These are phyloP conservation scores for Penicillium sp. DNA, from an alignment of 2,329 filamentous ascomycete genomes.

Conservation along the genomic window DNA sequence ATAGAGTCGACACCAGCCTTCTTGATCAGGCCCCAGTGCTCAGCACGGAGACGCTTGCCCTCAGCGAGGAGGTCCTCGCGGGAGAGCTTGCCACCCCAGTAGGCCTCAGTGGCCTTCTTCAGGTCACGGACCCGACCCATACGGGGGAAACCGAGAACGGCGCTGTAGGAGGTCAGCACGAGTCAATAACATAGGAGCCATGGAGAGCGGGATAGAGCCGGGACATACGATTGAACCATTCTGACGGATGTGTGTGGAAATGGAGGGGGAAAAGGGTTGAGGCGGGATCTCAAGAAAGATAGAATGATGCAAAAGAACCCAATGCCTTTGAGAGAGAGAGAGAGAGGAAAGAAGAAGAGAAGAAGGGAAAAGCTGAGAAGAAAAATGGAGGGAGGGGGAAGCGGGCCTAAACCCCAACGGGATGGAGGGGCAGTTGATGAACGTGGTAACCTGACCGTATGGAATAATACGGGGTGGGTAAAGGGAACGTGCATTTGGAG, in stretches of 20 bases:
- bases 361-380: conserved; percentile 22
- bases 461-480: not conserved
- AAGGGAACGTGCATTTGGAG: not conserved
- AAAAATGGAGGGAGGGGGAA: conserved; percentile 29
- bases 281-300: conserved; percentile 16
- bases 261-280: conserved; percentile 8
- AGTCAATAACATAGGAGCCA: not conserved
- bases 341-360: conserved; percentile 16
- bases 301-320: conserved; percentile 24
- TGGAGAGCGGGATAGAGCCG: not conserved
- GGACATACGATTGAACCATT: conserved; percentile 63
- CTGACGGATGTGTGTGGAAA: conserved; percentile 39
- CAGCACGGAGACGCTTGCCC: conserved; percentile 94
- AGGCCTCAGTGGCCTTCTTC: conserved; percentile 99
- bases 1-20: conserved; percentile 96
- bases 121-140: conserved; percentile 98
- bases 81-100: conserved; percentile 93
- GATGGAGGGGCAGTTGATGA: conserved; percentile 16
- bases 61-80: conserved; percentile 87
- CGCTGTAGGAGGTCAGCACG: conserved; percentile 39
- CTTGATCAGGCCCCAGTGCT: conserved; percentile 99
- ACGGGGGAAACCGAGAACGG: conserved; percentile 97
- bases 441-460: not conserved
- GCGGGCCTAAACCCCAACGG: conserved; percentile 24
- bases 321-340: conserved; percentile 26